These are phyloP conservation scores for Annulohypoxylon bovei DNA, from an alignment of 495 filamentous ascomycete genomes.

Conservation along the genomic window DNA sequence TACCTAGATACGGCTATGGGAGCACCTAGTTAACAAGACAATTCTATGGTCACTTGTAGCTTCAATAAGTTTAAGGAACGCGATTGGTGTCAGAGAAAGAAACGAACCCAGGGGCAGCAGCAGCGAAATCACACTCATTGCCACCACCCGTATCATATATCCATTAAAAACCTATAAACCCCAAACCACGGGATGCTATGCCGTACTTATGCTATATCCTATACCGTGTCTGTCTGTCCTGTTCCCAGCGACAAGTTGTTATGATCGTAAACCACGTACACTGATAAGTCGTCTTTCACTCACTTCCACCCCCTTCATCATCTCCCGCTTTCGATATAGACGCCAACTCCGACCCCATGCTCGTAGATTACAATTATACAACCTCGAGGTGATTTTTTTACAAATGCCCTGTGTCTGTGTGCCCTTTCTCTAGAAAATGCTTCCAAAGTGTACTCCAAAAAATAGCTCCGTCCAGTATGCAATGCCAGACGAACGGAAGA, in stretches of 20 bases:
- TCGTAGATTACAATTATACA: constrained; percentile 31
- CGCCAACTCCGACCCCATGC: constrained; percentile 26
- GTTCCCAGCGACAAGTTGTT: background rate
- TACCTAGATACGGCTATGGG: background rate
- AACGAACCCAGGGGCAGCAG: background rate
- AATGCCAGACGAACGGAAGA: background rate
- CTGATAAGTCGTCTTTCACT: constrained; percentile 4
- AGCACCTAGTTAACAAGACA: background rate
- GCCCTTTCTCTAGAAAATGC: background rate
- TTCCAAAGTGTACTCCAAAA: background rate
- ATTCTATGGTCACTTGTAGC: background rate
- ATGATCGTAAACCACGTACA: constrained; percentile 24
- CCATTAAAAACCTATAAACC: constrained; percentile 10
- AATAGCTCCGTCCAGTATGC: background rate
- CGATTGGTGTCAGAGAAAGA: background rate
- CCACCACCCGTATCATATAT: background rate
- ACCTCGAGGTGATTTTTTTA: constrained; percentile 4
- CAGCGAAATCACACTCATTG: background rate
- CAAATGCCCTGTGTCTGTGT: background rate
- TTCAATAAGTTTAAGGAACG: background rate
- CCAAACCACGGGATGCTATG: background rate
- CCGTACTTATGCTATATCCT: background rate
- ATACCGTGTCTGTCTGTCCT: background rate
- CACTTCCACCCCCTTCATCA: background rate
- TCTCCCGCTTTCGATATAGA: background rate